Percentiles rank a stretch among this genome's conserved stretches.
phyloP scores from a whole-genome alignment of 139 green algal species.

The Chlorella sp. region DNA sequence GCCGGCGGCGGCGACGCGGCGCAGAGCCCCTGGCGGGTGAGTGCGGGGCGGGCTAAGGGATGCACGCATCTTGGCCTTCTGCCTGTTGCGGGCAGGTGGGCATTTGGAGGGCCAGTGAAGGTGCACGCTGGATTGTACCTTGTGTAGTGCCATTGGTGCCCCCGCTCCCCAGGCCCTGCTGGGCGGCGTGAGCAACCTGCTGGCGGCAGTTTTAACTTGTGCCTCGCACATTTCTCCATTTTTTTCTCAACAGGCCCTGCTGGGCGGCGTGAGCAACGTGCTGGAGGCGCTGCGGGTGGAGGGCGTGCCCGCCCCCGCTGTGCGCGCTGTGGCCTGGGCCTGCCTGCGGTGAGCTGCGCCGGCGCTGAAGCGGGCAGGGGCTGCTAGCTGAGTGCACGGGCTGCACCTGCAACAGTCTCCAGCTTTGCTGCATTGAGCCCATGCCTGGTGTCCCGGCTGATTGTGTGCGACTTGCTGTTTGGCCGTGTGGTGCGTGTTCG shows the following conservation, averaged over 20 bases:
- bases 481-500: too few relatives aligned
- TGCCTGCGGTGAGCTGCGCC: slow-evolving; percentile 29
- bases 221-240: too few relatives aligned
- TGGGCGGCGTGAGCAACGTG: slow-evolving; percentile 59
- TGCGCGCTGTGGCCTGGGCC: slow-evolving; percentile 49
- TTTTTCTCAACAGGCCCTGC: slow-evolving; percentile 54
- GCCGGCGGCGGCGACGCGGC: neutral
- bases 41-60: neutral
- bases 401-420: too few relatives aligned
- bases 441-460: too few relatives aligned
- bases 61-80: neutral
- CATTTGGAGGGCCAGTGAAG: too few relatives aligned
- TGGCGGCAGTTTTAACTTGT: neutral
- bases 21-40: slow-evolving; percentile 4
- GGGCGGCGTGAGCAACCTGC: neutral
- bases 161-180: too few relatives aligned
- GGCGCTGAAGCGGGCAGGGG: neutral
- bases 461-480: too few relatives aligned
- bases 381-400: too few relatives aligned
- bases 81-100: too few relatives aligned
- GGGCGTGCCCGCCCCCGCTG: slow-evolving; percentile 45
- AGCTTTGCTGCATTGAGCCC: too few relatives aligned
- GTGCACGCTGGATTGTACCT: too few relatives aligned
- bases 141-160: too few relatives aligned
- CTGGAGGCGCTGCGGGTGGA: slow-evolving; percentile 52